Base-by-base conservation (phyloP, 2,329 filamentous ascomycete species). In the Aureobasidium lini region DNA sequence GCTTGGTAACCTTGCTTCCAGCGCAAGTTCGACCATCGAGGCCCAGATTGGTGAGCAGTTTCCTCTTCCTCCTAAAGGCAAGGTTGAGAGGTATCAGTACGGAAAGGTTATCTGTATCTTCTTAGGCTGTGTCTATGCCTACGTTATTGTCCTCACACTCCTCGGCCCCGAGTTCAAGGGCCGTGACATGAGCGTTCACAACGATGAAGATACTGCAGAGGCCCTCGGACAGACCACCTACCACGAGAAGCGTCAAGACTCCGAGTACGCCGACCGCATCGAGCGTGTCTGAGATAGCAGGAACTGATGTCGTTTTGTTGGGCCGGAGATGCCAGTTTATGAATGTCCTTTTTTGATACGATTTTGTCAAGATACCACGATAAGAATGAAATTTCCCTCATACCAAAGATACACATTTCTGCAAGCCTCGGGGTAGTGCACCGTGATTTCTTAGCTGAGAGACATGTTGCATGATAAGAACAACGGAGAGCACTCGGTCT, bases 101-200 rank as follows among this genome's bases (percentile, higher is more conserved):
- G 73, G 69, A 10, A 77, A 69, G 39, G 74, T 76, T 16, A 75
- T 75, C 10, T 72, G 67, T 48, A 70, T 70, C 68, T 95, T 96
- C 74, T 91, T 96, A 88, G 91, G 81, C 1, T 90, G 87, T 65
- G 90, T 95, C 1, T 95, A 78, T 66, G 81, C 75, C 1, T 86
- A 85, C 68, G 75, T 80, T 5, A 83, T 86, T 61, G 8, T 85
- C 2, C 69, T 90, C 58, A 86, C 85, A 0, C 71, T 89, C 9
- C 44, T 89, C 3, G 87, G 87, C 5, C 79, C 79, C 0, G 79
- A 81, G 68, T 69, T 76, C 71, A 70, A 76, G 62, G 68, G 69
- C 18, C 62, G 71, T 1, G 62, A 64, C 6, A 71, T 74, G 69
- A 63, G 62, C 18, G 69, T 69, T 11, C 56, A 54, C 16, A 59